Conservation (phyloP, 1,284 basidiomycete species). For the Xerocomus cyaneibrunnescens region DNA sequence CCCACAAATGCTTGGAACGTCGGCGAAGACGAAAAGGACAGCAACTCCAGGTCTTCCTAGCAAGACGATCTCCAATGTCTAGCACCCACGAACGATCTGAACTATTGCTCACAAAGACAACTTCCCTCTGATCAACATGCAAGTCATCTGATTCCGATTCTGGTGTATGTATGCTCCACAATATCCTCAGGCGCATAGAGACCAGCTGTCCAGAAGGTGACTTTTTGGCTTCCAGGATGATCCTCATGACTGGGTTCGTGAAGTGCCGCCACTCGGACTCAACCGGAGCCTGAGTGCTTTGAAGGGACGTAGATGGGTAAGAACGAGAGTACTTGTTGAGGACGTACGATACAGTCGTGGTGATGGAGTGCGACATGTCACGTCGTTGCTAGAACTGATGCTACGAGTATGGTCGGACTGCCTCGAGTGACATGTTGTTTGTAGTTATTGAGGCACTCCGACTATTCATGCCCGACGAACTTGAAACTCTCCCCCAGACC, state of each 20-base stretch:
- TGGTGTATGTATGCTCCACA: constrained; percentile 59
- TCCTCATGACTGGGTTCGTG: constrained; percentile 61
- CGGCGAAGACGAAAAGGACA: constrained; percentile 55
- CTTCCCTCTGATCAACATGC: constrained; percentile 48
- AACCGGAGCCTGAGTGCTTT: constrained; percentile 21
- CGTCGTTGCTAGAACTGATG: too few relatives aligned
- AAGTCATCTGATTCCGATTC: constrained; percentile 37
- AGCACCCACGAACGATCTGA: constrained; percentile 1
- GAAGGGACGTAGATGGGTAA: constrained; percentile 39
- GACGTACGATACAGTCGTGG: constrained; percentile 51
- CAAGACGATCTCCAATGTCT: background rate
- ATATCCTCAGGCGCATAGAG: constrained; percentile 59
- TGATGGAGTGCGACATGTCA: constrained; percentile 59
- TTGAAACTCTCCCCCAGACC: too few relatives aligned
- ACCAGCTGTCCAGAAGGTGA: constrained; percentile 47
- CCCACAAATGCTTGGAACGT: constrained; percentile 28
- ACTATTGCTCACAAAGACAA: constrained; percentile 57
- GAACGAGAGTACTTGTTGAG: constrained; percentile 69
- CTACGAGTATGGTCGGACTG: too few relatives aligned
- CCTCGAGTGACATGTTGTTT: too few relatives aligned
- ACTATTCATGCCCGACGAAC: too few relatives aligned
- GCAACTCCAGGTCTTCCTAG: constrained; percentile 72
- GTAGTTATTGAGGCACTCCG: too few relatives aligned
- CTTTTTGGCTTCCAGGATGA: constrained; percentile 62
- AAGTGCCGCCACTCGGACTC: constrained; percentile 74